Evolutionary conservation across 805 yeast genomes (phyloP).

Genomic region (Metschnikowia baotianmanensis): DNA sequence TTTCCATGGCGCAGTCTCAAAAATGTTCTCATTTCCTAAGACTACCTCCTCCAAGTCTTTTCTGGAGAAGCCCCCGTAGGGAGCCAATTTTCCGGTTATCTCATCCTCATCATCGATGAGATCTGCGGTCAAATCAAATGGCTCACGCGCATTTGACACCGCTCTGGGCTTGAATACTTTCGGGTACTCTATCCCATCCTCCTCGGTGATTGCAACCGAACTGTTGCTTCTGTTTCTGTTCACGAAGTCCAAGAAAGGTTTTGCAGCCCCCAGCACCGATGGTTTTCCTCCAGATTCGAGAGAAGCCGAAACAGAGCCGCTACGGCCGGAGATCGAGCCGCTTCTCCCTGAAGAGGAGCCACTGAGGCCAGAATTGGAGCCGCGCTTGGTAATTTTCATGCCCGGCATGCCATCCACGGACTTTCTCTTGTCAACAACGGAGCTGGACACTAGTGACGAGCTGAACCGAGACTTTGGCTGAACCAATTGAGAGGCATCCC

Average conservation of each 20-base stretch:
- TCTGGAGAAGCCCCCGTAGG: slow-evolving; percentile 73
- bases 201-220: slow-evolving; percentile 34
- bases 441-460: slow-evolving; percentile 25
- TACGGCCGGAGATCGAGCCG: slow-evolving; percentile 9
- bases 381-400: slow-evolving; percentile 30
- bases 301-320: slow-evolving; percentile 4
- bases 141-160: slow-evolving; percentile 11
- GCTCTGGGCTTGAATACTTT: slow-evolving; percentile 3
- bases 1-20: slow-evolving; percentile 67
- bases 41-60: slow-evolving; percentile 53
- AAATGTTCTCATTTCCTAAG: slow-evolving; percentile 41
- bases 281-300: slow-evolving; percentile 3
- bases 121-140: slow-evolving; percentile 13
- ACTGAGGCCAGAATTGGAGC: slow-evolving; percentile 20
- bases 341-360: slow-evolving; percentile 19
- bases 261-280: slow-evolving; percentile 5
- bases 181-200: slow-evolving; percentile 19
- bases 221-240: slow-evolving; percentile 26
- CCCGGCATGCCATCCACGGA: slow-evolving; percentile 37
- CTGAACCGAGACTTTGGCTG: slow-evolving; percentile 45
- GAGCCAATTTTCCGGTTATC: slow-evolving; percentile 41
- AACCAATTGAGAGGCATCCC: slow-evolving; percentile 34
- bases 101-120: slow-evolving; percentile 17
- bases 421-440: slow-evolving; percentile 37
- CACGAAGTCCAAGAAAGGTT: slow-evolving; percentile 19